Base-by-base conservation (phyloP, 2,329 filamentous ascomycete species). In the Scolecobasidium constrictum region DNA sequence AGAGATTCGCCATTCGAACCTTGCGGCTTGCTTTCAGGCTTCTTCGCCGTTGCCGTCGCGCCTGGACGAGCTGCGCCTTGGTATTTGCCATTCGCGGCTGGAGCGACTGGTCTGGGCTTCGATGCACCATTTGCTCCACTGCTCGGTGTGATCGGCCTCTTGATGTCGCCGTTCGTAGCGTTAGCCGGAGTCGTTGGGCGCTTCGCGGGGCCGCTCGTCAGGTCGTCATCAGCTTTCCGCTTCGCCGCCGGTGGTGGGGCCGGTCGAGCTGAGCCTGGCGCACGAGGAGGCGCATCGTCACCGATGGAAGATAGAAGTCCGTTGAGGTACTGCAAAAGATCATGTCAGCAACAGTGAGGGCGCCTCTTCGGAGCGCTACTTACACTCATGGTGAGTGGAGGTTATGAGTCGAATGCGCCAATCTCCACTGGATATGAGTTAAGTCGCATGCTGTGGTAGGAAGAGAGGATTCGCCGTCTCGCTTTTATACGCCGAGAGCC, bases 151-250 rank as follows among this genome's bases (percentile, higher is more conserved):
- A 6, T 26, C 9, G 21, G 17, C 16, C 35, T 7, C 35, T 15
- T 7, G 11, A 36, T 17, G 16, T 19, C 16, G 9, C 35, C 17
- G 16, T 15, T 36, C 35, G 50, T 46, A 36, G 53, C 43, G 5
- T 52, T 43, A 16, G 55, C 22, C 15, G 49, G 44, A 22, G 49
- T 54, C 22, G 51, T 49, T 49, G 51, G 57, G 21, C 22, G 12
- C 21, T 38, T 44, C 16, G 15, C 23, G 7, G 35, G 17, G 51
- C 50, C 55, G 36, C 42, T 39, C 5, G 12, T 20, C 18, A 44
- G 18, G 12, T 59, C 51, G n/a, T 56, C 53, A 17, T 61, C 61
- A 38, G 61, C 61, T 49, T 64, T 64, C 46, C 61, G 59, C 50
- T 64, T 66, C 5, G 46, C 21, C n/a, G 35, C 35, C 22, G 46